Conservation (phyloP, 345 rosid genomes). For the Schrenkiella parvula region DNA sequence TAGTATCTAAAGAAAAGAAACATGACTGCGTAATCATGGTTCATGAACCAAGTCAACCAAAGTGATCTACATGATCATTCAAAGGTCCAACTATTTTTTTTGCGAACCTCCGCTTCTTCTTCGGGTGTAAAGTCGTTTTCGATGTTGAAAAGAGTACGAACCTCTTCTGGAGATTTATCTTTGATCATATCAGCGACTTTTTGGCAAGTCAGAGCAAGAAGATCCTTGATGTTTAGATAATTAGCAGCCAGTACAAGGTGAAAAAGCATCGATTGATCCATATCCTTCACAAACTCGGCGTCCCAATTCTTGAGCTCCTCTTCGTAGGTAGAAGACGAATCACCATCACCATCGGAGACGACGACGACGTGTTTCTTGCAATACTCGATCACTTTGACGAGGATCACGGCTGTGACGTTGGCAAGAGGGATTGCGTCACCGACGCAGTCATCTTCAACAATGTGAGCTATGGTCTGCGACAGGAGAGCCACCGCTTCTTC, state of each 20-base stretch:
- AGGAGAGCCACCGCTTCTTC: neutral
- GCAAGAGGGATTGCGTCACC: neutral
- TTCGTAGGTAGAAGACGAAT: neutral
- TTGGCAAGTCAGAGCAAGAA: neutral
- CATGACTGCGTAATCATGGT: too few species aligned
- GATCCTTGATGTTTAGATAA: neutral
- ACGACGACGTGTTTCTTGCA: neutral
- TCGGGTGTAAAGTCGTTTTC: neutral
- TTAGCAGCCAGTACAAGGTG: neutral
- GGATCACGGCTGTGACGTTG: neutral
- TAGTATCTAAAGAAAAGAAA: too few species aligned
- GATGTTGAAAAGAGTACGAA: neutral
- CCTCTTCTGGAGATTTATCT: neutral
- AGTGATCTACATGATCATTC: neutral
- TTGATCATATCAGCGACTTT: neutral
- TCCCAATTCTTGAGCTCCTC: neutral
- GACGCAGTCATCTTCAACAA: neutral
- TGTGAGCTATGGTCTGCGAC: neutral
- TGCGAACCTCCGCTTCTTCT: neutral
- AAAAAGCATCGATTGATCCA: neutral
- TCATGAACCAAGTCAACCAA: neutral
- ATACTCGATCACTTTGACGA: neutral
- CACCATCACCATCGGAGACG: neutral
- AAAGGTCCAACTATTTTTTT: neutral
- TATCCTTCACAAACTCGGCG: neutral